phyloP scores from a whole-genome alignment of 306 rosid species.

The Cicer pinnatifidum region DNA sequence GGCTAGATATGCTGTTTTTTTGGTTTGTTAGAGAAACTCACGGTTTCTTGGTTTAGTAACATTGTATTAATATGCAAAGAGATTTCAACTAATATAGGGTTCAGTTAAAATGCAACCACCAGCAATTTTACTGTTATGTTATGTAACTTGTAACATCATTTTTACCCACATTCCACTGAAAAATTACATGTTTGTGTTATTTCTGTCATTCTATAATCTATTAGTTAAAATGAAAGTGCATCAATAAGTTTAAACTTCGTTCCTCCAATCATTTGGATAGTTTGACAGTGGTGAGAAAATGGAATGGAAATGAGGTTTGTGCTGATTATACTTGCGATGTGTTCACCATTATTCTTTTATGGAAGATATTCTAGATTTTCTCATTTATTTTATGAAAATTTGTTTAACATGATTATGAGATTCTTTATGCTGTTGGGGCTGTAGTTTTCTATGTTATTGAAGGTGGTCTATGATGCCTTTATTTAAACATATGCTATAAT shows the following conservation, averaged over 20 bases:
- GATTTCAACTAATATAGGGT: slow-evolving; percentile 25
- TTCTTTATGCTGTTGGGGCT: slow-evolving; percentile 3
- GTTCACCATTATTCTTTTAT: neutral
- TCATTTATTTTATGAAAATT: slow-evolving; percentile 23
- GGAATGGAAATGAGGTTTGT: neutral
- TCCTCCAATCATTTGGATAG: neutral
- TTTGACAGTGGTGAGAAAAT: neutral
- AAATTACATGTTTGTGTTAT: slow-evolving; percentile 23
- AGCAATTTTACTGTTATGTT: neutral
- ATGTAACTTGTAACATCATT: slow-evolving; percentile 12
- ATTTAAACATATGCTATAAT: slow-evolving; percentile 2
- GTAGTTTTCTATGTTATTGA: slow-evolving; percentile 5
- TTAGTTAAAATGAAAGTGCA: neutral
- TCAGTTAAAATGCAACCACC: neutral
- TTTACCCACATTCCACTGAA: neutral
- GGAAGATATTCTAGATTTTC: slow-evolving; percentile 4
- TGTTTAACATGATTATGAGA: neutral
- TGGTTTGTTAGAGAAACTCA: slow-evolving; percentile 34
- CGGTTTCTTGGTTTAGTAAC: slow-evolving; percentile 22
- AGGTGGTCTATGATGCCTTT: slow-evolving; percentile 15
- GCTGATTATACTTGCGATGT: neutral
- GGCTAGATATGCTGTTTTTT: neutral
- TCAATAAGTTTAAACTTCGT: neutral
- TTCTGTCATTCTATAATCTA: neutral
- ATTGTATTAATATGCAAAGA: slow-evolving; percentile 25